These are phyloP conservation scores for Conidiobolus incongruus DNA, from an alignment of 371 early-diverging fungal species.

Conservation along the genomic window DNA sequence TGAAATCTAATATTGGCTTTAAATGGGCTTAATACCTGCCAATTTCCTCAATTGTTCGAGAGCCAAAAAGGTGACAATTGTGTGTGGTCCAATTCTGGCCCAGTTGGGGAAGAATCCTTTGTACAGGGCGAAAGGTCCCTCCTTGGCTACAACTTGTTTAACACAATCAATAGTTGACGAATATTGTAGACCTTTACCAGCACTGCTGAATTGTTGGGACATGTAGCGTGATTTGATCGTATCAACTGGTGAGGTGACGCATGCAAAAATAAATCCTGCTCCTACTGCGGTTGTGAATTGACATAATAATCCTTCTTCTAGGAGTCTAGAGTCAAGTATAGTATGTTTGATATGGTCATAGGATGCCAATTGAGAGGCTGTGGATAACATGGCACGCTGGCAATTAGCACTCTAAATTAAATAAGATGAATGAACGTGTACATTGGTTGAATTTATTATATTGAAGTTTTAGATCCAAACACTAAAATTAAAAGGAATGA, in stretches of 20 bases:
- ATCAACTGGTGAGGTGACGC: slow-evolving; percentile 18
- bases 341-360: slow-evolving; percentile 21
- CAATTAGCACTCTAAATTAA: slow-evolving; percentile 9
- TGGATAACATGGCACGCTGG: slow-evolving; percentile 16
- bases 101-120: slow-evolving; percentile 17
- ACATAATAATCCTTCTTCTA: slow-evolving; percentile 7
- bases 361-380: slow-evolving; percentile 21
- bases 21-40: slow-evolving; percentile 12
- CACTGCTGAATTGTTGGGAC: slow-evolving; percentile 14
- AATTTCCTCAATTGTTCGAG: slow-evolving; percentile 13
- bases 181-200: slow-evolving; percentile 8
- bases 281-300: slow-evolving; percentile 8
- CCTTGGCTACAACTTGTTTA: slow-evolving; percentile 9
- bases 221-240: slow-evolving; percentile 20
- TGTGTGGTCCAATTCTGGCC: slow-evolving; percentile 17
- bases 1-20: not conserved
- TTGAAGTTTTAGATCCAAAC: too few species aligned
- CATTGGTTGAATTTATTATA: too few species aligned
- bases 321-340: slow-evolving; percentile 8
- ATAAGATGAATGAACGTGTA: not conserved
- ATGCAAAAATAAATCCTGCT: slow-evolving; percentile 15
- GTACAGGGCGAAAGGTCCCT: slow-evolving; percentile 15
- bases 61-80: slow-evolving; percentile 15
- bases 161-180: slow-evolving; percentile 11
- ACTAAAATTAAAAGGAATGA: not conserved